Conservation (phyloP, 306 rosid species). For the Vicia villosa region DNA sequence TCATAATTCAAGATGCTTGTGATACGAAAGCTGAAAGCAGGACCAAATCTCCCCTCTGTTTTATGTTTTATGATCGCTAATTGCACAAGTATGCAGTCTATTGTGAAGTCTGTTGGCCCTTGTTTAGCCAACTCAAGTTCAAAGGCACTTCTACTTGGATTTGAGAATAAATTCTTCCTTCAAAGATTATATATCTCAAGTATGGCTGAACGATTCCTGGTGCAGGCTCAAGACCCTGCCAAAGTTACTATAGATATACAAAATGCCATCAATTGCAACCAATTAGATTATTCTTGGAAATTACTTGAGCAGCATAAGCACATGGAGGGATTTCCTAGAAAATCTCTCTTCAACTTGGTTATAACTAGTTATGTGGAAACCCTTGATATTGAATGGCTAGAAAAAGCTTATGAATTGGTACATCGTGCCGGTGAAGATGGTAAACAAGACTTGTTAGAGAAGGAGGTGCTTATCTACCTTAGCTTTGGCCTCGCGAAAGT, state of each 20-base stretch:
- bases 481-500: constrained; percentile 73
- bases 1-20: constrained; percentile 40
- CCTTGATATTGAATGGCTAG: constrained; percentile 59
- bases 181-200: constrained; percentile 44
- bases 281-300: constrained; percentile 68
- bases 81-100: constrained; percentile 26
- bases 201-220: constrained; percentile 56
- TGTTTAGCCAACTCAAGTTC: constrained; percentile 36
- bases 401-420: constrained; percentile 72
- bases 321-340: constrained; percentile 84
- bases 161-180: constrained; percentile 28
- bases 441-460: constrained; percentile 67
- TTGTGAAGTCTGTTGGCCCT: constrained; percentile 39
- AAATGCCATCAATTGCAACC: constrained; percentile 51
- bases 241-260: constrained; percentile 62
- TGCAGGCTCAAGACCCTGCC: constrained; percentile 80
- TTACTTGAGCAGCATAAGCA: constrained; percentile 74
- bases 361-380: constrained; percentile 60
- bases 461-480: constrained; percentile 71
- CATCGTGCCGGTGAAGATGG: constrained; percentile 61
- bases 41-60: constrained; percentile 28
- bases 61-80: constrained; percentile 35
- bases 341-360: constrained; percentile 61
- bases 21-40: constrained; percentile 40
- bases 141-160: constrained; percentile 30